phyloP scores from a whole-genome alignment of 106 monocot species.

The Vanilla planifolia region DNA sequence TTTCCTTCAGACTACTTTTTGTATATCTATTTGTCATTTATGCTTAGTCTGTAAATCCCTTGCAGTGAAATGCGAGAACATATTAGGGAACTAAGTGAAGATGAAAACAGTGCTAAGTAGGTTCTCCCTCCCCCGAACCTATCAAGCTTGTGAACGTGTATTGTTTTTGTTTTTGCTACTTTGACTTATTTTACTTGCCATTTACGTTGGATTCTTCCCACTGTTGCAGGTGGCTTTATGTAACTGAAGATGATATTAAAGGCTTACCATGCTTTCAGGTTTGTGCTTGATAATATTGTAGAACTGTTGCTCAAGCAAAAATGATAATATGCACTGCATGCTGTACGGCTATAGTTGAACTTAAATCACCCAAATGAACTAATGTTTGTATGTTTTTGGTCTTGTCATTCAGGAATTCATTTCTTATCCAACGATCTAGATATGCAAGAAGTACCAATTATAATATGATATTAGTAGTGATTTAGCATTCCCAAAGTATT shows the following conservation, averaged over 20 bases:
- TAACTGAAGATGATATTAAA: slow-evolving; percentile 94
- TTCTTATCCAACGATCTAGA: no score
- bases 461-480: no score
- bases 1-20: slow-evolving; percentile 1
- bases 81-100: slow-evolving; percentile 55
- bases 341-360: no score
- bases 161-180: neutral
- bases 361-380: no score
- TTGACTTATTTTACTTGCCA: neutral
- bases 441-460: no score
- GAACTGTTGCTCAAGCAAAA: neutral
- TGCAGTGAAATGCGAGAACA: slow-evolving; percentile 66
- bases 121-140: neutral
- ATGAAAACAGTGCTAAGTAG: slow-evolving; percentile 75
- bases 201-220: neutral
- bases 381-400: no score
- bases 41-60: neutral
- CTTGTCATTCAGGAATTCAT: no score
- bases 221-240: slow-evolving; percentile 78
- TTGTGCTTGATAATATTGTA: neutral
- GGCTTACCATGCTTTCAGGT: slow-evolving; percentile 89
- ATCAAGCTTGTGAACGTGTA: neutral
- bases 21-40: neutral
- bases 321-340: no score
- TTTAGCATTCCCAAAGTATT: no score